A percentile compares a stretch with the other conserved stretches of the same genome.
Evolutionary conservation across 2,329 filamentous ascomycete genomes (phyloP).

Genomic region (Aspergillus bombycis): DNA sequence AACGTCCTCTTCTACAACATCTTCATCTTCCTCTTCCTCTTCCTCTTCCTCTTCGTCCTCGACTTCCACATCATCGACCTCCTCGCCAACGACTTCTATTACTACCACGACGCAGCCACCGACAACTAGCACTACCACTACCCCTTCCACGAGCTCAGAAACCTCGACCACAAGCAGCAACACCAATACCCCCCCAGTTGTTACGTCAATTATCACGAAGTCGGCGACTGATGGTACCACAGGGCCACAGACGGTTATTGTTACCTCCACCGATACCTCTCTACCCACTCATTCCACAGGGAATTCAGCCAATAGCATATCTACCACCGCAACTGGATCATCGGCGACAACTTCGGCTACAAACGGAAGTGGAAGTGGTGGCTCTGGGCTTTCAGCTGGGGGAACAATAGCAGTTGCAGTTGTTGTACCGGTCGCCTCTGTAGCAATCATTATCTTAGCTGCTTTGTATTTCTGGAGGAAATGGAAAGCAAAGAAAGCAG

Average conservation of each 20-base stretch:
- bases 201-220: slow-evolving; percentile 12
- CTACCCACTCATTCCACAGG: slow-evolving; percentile 17
- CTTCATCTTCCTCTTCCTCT: slow-evolving; percentile 17
- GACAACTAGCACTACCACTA: slow-evolving; percentile 22
- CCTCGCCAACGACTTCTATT: slow-evolving; percentile 19
- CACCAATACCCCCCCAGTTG: slow-evolving; percentile 9
- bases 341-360: slow-evolving; percentile 31
- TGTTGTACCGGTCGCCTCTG: slow-evolving; percentile 86
- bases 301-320: slow-evolving; percentile 24
- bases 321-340: slow-evolving; percentile 31
- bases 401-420: slow-evolving; percentile 90
- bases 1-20: slow-evolving; percentile 20
- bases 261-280: slow-evolving; percentile 23
- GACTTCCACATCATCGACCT: slow-evolving; percentile 27
- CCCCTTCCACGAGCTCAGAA: slow-evolving; percentile 14
- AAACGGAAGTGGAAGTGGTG: slow-evolving; percentile 25
- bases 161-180: slow-evolving; percentile 16
- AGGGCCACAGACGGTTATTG: slow-evolving; percentile 16
- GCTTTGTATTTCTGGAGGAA: slow-evolving; percentile 86
- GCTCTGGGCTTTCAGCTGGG: slow-evolving; percentile 47
- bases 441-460: slow-evolving; percentile 76
- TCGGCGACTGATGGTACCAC: slow-evolving; percentile 16
- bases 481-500: slow-evolving; percentile 80
- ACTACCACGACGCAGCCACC: slow-evolving; percentile 18
- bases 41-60: slow-evolving; percentile 28